Evolutionary conservation across 2,329 filamentous ascomycete species (phyloP).

Genomic region (Pleoardoris graminearum): DNA sequence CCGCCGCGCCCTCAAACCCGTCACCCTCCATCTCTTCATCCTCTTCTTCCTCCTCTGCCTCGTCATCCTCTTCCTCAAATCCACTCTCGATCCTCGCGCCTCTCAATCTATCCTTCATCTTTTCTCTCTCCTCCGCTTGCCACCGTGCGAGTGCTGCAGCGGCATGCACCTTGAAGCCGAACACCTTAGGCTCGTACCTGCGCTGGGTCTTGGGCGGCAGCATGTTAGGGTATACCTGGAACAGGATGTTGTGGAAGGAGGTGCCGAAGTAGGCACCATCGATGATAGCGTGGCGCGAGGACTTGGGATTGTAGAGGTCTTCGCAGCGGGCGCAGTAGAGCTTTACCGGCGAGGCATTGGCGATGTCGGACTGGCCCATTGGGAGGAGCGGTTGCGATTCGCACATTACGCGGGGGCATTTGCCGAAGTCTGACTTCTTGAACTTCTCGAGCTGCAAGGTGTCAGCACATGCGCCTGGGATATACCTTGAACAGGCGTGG

Average conservation of each 20-base stretch:
- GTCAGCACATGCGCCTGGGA: not conserved
- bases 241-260: slow-evolving; percentile 98
- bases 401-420: slow-evolving; percentile 95
- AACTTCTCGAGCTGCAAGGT: slow-evolving; percentile 91
- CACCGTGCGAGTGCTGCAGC: slow-evolving; percentile 85
- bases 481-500: not conserved
- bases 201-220: slow-evolving; percentile 83
- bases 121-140: slow-evolving; percentile 80
- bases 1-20: slow-evolving; percentile 32
- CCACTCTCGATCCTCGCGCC: slow-evolving; percentile 72
- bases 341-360: slow-evolving; percentile 88
- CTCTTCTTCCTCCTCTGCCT: slow-evolving; percentile 63
- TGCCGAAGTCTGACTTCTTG: slow-evolving; percentile 97
- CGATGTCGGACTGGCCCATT: slow-evolving; percentile 88
- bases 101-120: slow-evolving; percentile 78
- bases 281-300: slow-evolving; percentile 89
- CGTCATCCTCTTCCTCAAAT: slow-evolving; percentile 69
- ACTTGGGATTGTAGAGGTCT: slow-evolving; percentile 98
- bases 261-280: slow-evolving; percentile 98
- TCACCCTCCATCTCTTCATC: slow-evolving; percentile 51
- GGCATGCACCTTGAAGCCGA: slow-evolving; percentile 94
- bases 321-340: slow-evolving; percentile 97
- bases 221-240: slow-evolving; percentile 94
- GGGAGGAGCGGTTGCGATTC: slow-evolving; percentile 90
- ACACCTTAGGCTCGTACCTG: slow-evolving; percentile 86